Conservation (phyloP, 495 filamentous ascomycete species). For the Tuber brumale region DNA sequence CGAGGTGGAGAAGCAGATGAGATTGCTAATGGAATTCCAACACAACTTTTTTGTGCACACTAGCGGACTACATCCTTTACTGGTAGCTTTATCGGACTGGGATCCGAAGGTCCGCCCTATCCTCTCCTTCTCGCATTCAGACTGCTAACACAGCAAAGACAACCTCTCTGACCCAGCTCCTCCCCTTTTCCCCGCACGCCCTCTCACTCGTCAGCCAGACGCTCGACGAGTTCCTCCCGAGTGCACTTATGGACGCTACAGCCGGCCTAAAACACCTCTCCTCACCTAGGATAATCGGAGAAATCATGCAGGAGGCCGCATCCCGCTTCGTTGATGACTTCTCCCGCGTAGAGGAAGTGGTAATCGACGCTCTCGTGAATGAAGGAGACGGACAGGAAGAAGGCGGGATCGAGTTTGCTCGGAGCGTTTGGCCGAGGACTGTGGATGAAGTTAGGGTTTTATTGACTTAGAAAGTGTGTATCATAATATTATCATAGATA, state of each 20-base stretch:
- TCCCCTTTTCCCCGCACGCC: slow-evolving; percentile 57
- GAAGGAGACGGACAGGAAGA: slow-evolving; percentile 47
- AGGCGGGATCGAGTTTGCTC: slow-evolving; percentile 39
- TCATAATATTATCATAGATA: background rate
- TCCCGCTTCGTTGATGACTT: slow-evolving; percentile 86
- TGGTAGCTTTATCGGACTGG: slow-evolving; percentile 54
- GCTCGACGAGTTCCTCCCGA: slow-evolving; percentile 86
- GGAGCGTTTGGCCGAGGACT: slow-evolving; percentile 36
- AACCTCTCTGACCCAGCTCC: slow-evolving; percentile 47
- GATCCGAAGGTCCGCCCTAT: slow-evolving; percentile 24
- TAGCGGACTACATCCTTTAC: slow-evolving; percentile 66
- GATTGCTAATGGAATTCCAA: slow-evolving; percentile 53
- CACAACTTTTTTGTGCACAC: slow-evolving; percentile 62
- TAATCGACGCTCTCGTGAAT: slow-evolving; percentile 51
- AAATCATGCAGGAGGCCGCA: slow-evolving; percentile 76
- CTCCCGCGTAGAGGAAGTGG: slow-evolving; percentile 71
- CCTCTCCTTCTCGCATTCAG: background rate
- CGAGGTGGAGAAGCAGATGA: slow-evolving; percentile 44
- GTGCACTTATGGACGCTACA: slow-evolving; percentile 83
- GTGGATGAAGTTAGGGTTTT: slow-evolving; percentile 37
- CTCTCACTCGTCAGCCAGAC: slow-evolving; percentile 63
- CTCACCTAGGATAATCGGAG: slow-evolving; percentile 60
- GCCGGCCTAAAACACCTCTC: slow-evolving; percentile 68
- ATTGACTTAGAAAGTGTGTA: slow-evolving; percentile 12
- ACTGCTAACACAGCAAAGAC: slow-evolving; percentile 14